Base-by-base conservation (phyloP, 768 basidiomycete species). In the Leucocoprinus sp. region DNA sequence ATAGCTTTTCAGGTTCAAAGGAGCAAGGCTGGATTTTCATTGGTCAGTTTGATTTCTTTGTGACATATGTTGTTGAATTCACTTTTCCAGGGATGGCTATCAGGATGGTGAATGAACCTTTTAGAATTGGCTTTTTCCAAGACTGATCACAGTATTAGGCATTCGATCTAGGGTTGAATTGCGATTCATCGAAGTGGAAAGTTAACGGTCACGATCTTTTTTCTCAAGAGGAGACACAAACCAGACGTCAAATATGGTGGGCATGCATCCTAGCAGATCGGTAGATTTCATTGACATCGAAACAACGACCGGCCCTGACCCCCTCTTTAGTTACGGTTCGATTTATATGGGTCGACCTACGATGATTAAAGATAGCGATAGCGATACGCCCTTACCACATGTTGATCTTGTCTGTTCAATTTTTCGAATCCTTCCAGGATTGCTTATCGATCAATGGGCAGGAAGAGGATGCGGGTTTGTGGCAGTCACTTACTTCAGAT, bases 11-110 rank as follows among this genome's bases (percentile, higher is more conserved):
- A 68, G 71, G 86, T 55, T 70, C 64, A 11, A 88, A 89, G 83
- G 83, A 87, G 50, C 82, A 86, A 57, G 86, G 84, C 1, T 93
- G 91, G 91, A 69, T 88, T 37, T 86, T 83, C 55, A 78, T 82
- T 51, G 85, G 85, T 82, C 46, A 36, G 61, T 48, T 46, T 37
- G 19, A 6, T 42, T 40, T 40, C 48, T 48, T 12, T n/a, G 42
- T 28, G 48, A 18, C 45, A 22, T 24, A 38, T 15, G 42, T 8
- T 28, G 33, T 29, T 38, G 37, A 43, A 43, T 57, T 19, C 49
- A 22, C 28, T 33, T 18, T 24, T 33, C 12, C 42, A 55, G 56
- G 54, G 29, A 52, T 61, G 54, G 62, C 54, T n/a, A 63, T 63
- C 36, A 55, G 64, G 37, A 63, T 62, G 60, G 62, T 63, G 11